phyloP scores from a whole-genome alignment of 2,329 filamentous ascomycete species.

The Dendryphion nanum region DNA sequence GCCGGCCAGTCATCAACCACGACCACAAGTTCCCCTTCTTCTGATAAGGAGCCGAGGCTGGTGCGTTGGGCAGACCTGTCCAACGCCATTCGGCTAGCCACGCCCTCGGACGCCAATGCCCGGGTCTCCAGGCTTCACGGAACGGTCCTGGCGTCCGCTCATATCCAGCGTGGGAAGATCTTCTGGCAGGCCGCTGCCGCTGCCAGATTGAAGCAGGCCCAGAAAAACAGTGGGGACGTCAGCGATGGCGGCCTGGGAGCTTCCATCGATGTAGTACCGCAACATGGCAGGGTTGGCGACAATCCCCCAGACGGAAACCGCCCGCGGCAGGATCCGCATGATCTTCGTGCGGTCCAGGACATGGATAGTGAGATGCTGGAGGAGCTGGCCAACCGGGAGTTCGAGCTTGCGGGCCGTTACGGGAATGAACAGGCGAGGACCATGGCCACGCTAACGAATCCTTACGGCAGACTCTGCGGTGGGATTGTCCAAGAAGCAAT shows the following conservation, averaged over 20 bases:
- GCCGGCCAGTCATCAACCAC: not conserved
- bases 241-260: not conserved
- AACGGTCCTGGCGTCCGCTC: not conserved
- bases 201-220: not conserved
- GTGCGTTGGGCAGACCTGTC: not conserved
- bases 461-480: not conserved
- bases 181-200: not conserved
- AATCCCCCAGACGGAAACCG: not conserved
- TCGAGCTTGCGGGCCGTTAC: not conserved
- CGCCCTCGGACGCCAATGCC: not conserved
- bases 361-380: slow-evolving; percentile 1
- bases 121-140: not conserved
- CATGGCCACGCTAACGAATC: not conserved
- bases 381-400: not conserved
- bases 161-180: slow-evolving; percentile 1
- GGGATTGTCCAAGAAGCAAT: not conserved
- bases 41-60: not conserved
- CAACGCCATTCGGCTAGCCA: not conserved
- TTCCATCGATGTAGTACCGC: slow-evolving; percentile 1
- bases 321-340: not conserved
- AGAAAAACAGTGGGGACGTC: slow-evolving; percentile 1
- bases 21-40: slow-evolving; percentile 1
- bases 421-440: not conserved
- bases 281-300: not conserved
- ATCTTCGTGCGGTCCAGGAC: not conserved